Base-by-base conservation (phyloP, 2,329 filamentous ascomycete genomes). In the Cadophora sp. region DNA sequence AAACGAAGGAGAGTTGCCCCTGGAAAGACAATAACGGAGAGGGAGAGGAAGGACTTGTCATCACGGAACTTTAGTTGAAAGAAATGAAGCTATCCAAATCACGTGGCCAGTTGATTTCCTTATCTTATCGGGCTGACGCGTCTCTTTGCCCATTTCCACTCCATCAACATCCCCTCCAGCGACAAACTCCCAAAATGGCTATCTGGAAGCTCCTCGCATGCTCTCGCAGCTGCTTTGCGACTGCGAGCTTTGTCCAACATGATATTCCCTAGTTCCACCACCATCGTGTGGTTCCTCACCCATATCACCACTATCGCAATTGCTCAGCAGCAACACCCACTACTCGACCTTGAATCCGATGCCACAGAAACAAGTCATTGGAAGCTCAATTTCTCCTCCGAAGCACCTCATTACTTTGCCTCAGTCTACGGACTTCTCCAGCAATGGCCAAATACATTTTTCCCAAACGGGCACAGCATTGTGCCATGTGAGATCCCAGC, bases 361-460 rank as follows among this genome's bases (percentile, higher is more conserved):
- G 9, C 31, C 8, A 2, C 12, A 46, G 60, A 24, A 19, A 26
- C 60, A 27, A 67, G 62, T 62, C n/a, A 40, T 19, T 77, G 78
- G 74, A 74, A 72, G 16, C 76, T 84, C 65, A 83, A 85, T 75
- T 85, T 82, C 75, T 82, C 82, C 1, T 84, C 83, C 1, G 71
- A 82, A 14, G 79, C 81, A 8, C 83, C 83, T 3, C 82, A 84
- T 68, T 80, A 85, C 48, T 84, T 85, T 73, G 81, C 82, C 43
- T 84, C 83, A 1, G 75, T 81, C 3, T 79, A 82, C 66, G 79
- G 80, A 3, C 78, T 85, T 4, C 76, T 86, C 4, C 81, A 84
- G 67, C 82, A 85, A 76, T 84, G 82, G 81, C 77, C 81, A 48
- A 85, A 85, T 75, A 84, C 83, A 0, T 82, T 84, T 73, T 85